Percentiles rank a stretch among this genome's conserved stretches.
Evolutionary conservation across 495 filamentous ascomycete species (phyloP).

Genomic region (Letharia lupina): DNA sequence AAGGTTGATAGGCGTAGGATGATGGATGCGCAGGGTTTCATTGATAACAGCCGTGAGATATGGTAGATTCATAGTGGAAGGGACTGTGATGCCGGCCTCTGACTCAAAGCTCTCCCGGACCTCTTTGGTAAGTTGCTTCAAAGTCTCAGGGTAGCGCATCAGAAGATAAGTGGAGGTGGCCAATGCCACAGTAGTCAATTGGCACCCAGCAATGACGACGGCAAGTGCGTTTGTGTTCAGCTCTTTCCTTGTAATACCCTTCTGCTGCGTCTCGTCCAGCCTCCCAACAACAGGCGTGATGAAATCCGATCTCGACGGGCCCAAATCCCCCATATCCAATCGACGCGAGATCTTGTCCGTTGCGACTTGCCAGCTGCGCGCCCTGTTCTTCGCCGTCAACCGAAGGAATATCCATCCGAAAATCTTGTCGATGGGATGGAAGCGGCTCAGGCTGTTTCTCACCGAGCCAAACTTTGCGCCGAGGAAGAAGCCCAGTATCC

Average conservation of each 20-base stretch:
- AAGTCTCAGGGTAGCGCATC: slow-evolving; percentile 8
- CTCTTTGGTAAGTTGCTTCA: slow-evolving; percentile 11
- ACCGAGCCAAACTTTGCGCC: slow-evolving; percentile 20
- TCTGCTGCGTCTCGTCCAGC: slow-evolving; percentile 10
- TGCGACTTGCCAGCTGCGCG: slow-evolving; percentile 9
- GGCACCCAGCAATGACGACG: slow-evolving; percentile 22
- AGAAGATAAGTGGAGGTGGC: slow-evolving; percentile 21
- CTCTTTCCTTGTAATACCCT: slow-evolving; percentile 19
- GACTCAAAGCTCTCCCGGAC: slow-evolving; percentile 19
- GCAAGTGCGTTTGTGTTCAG: slow-evolving; percentile 18
- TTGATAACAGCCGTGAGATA: slow-evolving; percentile 44
- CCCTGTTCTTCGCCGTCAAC: slow-evolving; percentile 13
- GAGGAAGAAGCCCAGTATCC: slow-evolving; percentile 21
- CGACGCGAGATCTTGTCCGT: slow-evolving; percentile 20
- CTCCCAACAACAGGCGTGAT: slow-evolving; percentile 14
- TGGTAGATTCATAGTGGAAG: slow-evolving; percentile 4
- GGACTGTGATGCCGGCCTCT: slow-evolving; percentile 10
- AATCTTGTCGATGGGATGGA: slow-evolving; percentile 18
- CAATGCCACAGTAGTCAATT: slow-evolving; percentile 16
- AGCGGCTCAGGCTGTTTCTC: slow-evolving; percentile 15
- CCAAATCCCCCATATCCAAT: slow-evolving; percentile 14
- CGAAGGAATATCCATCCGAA: slow-evolving; percentile 19
- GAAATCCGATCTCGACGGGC: slow-evolving; percentile 18
- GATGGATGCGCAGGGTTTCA: slow-evolving; percentile 45
- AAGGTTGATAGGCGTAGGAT: slow-evolving; percentile 13